Percentiles rank a stretch among this genome's conserved stretches.
Evolutionary conservation across 1,284 basidiomycete species (phyloP).

Genomic region (Cryptococcus neoformans): DNA sequence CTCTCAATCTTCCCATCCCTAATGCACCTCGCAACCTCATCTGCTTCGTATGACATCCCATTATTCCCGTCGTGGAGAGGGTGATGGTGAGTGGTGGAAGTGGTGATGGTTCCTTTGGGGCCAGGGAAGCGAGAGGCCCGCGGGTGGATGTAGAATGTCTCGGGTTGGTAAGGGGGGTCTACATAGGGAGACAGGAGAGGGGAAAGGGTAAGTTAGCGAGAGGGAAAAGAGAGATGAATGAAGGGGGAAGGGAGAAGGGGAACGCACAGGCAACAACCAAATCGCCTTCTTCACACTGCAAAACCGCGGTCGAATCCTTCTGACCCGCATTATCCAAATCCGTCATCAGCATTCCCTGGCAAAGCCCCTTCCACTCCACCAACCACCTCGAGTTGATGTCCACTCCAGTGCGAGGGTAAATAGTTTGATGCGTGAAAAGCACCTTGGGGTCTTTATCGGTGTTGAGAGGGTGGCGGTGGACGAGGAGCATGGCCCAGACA

Average conservation of each 20-base stretch:
- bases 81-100: constrained; percentile 60
- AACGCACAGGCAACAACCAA: constrained; percentile 5
- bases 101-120: constrained; percentile 50
- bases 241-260: constrained; percentile 20
- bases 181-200: background rate
- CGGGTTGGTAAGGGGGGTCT: constrained; percentile 52
- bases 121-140: constrained; percentile 7
- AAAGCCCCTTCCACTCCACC: no score
- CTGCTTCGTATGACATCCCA: no score
- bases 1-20: constrained; percentile 73
- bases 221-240: no score
- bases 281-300: constrained; percentile 41
- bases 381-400: no score
- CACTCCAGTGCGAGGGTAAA: no score
- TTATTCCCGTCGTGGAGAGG: no score
- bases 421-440: no score
- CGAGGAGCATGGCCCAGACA: no score
- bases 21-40: constrained; percentile 60
- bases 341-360: no score
- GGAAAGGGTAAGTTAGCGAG: constrained; percentile 26
- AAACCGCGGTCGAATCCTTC: constrained; percentile 14
- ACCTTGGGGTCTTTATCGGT: no score
- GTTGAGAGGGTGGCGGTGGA: no score
- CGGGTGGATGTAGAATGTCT: constrained; percentile 24
- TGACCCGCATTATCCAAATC: no score